Evolutionary conservation across 768 basidiomycete species (phyloP), one percentile per base, ranked within the genome.

Genomic region (Rhodotorula graminis): DNA sequence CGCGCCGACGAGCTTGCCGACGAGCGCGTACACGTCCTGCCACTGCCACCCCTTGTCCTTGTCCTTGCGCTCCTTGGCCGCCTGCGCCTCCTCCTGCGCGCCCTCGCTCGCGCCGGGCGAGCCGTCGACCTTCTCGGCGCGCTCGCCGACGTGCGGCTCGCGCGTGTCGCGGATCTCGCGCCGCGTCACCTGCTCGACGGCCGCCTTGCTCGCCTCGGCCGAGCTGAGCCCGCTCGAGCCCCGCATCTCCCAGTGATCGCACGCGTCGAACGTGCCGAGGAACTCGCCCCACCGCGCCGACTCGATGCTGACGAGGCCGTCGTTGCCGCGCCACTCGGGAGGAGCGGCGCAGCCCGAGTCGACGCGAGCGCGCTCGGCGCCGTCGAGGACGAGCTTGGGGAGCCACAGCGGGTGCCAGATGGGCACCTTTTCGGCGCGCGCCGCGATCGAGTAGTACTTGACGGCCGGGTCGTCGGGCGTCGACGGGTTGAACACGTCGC

Each of bases 401-500:
- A 97, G 84, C 93, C 95, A 99, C 65, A 99, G 87, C 0, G 96
- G 96, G 80, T 98, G 96, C 88, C 90, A 92, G 46, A 94, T 84
- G 56, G 75, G 66, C 42, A 80, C 65, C 52, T 69, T 70, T 8
- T 67, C 71, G 40, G 76, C 68, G 1, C 93, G 87, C 1, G 90
- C 91, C 0, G 92, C 91, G 52, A 97, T 88, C 75, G 90, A 92
- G 80, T 89, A 96, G 83, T 99, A 99, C 78, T 90, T 91, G 67
- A 98, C 92, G 53, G 83, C 77, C 2, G 89, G 87, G 74, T 88
- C 86, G 76, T 94, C 83, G 0, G 92, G 93, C 0, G 89, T 92
- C 37, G 82, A 81, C 4, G 88, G 95, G 84, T 90, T 97, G 84
- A 95, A 95, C 0, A 87, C 83, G 52, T 87, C 83, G 71, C 87